Evolutionary conservation across 108 stramenopile species (phyloP).

Genomic region (Fragilariopsis cylindrus): DNA sequence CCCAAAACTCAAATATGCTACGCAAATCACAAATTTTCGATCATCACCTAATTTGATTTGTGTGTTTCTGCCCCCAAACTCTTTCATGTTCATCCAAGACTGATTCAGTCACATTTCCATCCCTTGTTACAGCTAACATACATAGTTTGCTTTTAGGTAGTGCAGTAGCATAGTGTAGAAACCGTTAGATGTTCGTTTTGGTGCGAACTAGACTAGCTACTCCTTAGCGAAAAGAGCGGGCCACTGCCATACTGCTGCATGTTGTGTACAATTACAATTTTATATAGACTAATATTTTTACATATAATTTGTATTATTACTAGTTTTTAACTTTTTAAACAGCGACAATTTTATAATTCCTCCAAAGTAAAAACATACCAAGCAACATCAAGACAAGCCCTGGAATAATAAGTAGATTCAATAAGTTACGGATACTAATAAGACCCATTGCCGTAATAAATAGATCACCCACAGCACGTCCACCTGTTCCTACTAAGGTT

Average conservation of each 20-base stretch:
- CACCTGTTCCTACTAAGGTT: conserved; percentile 41
- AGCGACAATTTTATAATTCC: conserved; percentile 35
- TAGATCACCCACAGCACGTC: conserved; percentile 58
- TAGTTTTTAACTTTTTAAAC: conserved; percentile 20
- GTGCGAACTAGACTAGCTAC: not conserved
- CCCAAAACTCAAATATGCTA: too few species aligned
- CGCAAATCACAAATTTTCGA: too few species aligned
- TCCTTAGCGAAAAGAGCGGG: not conserved
- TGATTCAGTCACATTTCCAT: too few species aligned
- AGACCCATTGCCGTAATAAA: conserved; percentile 67
- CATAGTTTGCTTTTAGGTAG: too few species aligned
- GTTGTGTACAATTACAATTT: not conserved
- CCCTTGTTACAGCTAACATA: too few species aligned
- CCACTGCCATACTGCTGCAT: not conserved
- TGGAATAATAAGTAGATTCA: conserved; percentile 64
- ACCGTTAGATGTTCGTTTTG: too few species aligned
- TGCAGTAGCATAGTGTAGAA: too few species aligned
- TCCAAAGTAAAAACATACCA: conserved; percentile 21
- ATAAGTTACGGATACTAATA: conserved; percentile 55
- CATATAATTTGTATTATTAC: not conserved
- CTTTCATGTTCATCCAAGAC: too few species aligned
- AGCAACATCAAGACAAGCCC: conserved; percentile 27
- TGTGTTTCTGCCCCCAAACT: too few species aligned
- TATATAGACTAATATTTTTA: not conserved
- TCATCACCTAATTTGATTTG: too few species aligned